Base-by-base conservation (phyloP, 176 grass and related monocot species). In the Hyparrhenia diplandra region DNA sequence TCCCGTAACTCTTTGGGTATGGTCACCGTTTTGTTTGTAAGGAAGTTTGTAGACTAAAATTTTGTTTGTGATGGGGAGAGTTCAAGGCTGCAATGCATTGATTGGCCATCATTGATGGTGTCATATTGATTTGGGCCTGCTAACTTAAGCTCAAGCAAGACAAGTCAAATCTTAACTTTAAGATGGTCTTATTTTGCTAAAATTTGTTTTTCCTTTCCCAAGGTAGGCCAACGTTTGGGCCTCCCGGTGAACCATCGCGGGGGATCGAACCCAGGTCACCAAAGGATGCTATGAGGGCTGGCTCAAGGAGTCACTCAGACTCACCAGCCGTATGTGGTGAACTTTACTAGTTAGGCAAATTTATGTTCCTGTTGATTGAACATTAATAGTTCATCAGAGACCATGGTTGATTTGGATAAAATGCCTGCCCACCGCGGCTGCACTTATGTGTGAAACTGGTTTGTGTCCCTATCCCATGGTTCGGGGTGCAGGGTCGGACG, bases 1-100 rank as follows among this genome's bases (percentile, higher is more conserved):
- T 54, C 13, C 34, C 52, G 16, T 40, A 28, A 13, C 30, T 24
- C 37, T 78, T 58, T 6, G 6, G 24, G 25, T 82, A 62, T 54
- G 32, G 67, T 29, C 25, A 25, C 31, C n/a, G 31, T 73, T 73
- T n/a, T n/a, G n/a, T n/a, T n/a, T n/a, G n/a, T n/a, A n/a, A n/a
- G n/a, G n/a, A n/a, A n/a, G n/a, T n/a, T n/a, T n/a, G n/a, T n/a
- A n/a, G n/a, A n/a, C n/a, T n/a, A n/a, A n/a, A n/a, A n/a, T n/a
- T n/a, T 41, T 69, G 18, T 64, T 87, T 78, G 36, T 78, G 69
- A 72, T 64, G 40, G n/a, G n/a, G 32, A 24, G 16, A 49, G 11
- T 57, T 65, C 27, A 47, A 58, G 2, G 16, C 25, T 29, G 23
- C 4, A 8, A 49, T 77, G 18, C 57, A 4, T 82, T 82, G 43